These are phyloP conservation scores for Cercospora zeae-maydis DNA, from an alignment of 2,329 filamentous ascomycete genomes.

Conservation along the genomic window DNA sequence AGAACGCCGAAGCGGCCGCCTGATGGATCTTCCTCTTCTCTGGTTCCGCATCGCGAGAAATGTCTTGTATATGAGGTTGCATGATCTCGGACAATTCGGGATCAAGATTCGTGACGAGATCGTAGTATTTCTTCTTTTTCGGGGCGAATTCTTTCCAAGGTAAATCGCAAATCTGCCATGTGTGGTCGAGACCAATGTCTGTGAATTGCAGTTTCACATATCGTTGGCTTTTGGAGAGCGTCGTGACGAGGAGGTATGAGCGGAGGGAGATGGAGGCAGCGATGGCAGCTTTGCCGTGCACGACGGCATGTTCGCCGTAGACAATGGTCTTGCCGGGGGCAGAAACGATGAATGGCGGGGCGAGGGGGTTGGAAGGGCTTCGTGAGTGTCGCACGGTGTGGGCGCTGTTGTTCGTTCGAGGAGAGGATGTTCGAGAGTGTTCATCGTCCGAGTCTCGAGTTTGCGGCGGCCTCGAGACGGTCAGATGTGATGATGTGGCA, in stretches of 20 bases:
- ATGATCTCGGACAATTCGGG: conserved; percentile 75
- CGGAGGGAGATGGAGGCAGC: conserved; percentile 91
- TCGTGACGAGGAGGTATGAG: conserved; percentile 93
- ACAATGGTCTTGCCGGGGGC: conserved; percentile 98
- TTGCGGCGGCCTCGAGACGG: conserved; percentile 2
- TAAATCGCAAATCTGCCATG: conserved; percentile 88
- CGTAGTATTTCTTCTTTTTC: conserved; percentile 95
- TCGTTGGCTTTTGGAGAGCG: conserved; percentile 84
- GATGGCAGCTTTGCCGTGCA: conserved; percentile 92
- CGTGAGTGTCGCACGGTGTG: conserved; percentile 17
- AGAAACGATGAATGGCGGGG: conserved; percentile 95
- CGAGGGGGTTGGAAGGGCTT: conserved; percentile 54
- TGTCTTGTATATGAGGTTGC: conserved; percentile 68
- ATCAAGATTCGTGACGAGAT: conserved; percentile 74
- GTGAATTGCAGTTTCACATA: conserved; percentile 86
- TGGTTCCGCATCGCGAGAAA: conserved; percentile 62
- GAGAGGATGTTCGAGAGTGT: conserved; percentile 3
- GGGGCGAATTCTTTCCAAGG: conserved; percentile 81
- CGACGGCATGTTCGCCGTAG: conserved; percentile 96
- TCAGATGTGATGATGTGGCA: not conserved
- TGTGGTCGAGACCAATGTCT: conserved; percentile 84
- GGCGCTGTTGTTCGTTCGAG: not conserved
- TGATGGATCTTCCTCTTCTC: conserved; percentile 79
- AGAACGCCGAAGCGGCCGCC: conserved; percentile 75
- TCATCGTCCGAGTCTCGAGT: conserved; percentile 8